Evolutionary conservation across 2,329 filamentous ascomycete genomes (phyloP), one percentile per base, ranked within the genome.

Genomic region (Paraconiothyrium brasiliense): DNA sequence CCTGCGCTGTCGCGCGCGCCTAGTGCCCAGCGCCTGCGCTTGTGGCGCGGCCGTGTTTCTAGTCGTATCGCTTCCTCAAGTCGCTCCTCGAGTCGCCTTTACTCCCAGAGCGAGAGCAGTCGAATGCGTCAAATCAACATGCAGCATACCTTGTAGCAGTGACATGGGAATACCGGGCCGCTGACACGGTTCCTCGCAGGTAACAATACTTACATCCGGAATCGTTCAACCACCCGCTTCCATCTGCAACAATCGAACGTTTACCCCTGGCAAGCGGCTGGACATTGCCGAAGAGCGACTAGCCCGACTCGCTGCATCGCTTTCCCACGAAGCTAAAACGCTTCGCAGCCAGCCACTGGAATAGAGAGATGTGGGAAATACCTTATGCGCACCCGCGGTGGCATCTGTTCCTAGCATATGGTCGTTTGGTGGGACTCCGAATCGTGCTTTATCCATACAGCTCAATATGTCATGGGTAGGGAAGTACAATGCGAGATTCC

Each of bases 241-340:
- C 27, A 9, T n/a, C 30, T 50, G n/a, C 30, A 20, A 20, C 47
- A 10, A 51, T 34, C 32, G 6, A 16, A 32, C n/a, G n/a, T 32
- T 30, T 54, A 30, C 35, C 51, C 51, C 51, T 43, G 51, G 14
- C 51, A 44, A 54, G 51, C 37, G 6, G 16, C n/a, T 16, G 14
- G 4, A 30, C 14, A 9, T 35, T 37, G n/a, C 48, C 48, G 48
- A 51, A 20, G 14, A n/a, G 16, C 32, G 30, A 22, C 48, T 32
- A 51, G n/a, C 20, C 47, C 47, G 47, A 34, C 24, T 27, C 22
- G 22, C 8, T 22, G 24, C 48, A 37, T 51, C n/a, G 48, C 48
- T 51, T 30, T 51, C 14, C 7, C 10, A 37, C n/a, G n/a, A 51
- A 37, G 32, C 48, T 51, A 51, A 51, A 8, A 14, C 7, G 10